Evolutionary conservation across 139 green algal species (phyloP), one percentile per base, ranked within the genome.

Genomic region (Chlamydomonas sphaeroides): DNA sequence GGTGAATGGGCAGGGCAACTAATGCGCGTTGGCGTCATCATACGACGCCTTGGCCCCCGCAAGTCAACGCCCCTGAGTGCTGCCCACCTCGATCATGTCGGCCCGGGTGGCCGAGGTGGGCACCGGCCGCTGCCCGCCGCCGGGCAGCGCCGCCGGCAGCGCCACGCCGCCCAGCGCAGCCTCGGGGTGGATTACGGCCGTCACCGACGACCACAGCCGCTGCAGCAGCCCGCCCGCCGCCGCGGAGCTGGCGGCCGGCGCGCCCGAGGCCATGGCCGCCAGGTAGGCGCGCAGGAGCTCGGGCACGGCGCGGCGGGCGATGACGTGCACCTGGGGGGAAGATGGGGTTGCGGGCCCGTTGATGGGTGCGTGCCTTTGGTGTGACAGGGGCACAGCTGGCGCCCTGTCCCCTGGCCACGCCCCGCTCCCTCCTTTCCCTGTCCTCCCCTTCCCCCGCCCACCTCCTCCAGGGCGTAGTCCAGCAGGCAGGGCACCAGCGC

Each of bases 81-180:
- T n/a, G n/a, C n/a, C 5, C 38, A 80, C 72, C 56, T 80, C 56
- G 18, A 61, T n/a, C 57, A 80, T 70, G 59, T 80, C 74, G 8
- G 74, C 74, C 4, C 74, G 74, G 4, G 74, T 80, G 38, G 59
- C 15, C 30, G 41, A 48, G 0, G 56, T 80, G 36, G 72, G 72
- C 21, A 53, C 3, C 6, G 72, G 72, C 38, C 72, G 51, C 14
- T 41, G 7, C 23, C n/a, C 28, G 28, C 72, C 72, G 57, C 30
- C 23, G 1, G 39, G 59, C 30, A 61, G 42, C n/a, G 17, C 32
- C 59, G 51, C 10, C 41, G 39, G 39, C 30, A 3, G 26, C 17
- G 23, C 56, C 56, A n/a, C 18, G 56, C 56, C 51, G 51, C 51
- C 56, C 56, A 21, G 3, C 56, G 56, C 56, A 62, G 20, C 51